Base-by-base conservation (phyloP, 2,329 filamentous ascomycete genomes). In the Tricladium varicosporioides region DNA sequence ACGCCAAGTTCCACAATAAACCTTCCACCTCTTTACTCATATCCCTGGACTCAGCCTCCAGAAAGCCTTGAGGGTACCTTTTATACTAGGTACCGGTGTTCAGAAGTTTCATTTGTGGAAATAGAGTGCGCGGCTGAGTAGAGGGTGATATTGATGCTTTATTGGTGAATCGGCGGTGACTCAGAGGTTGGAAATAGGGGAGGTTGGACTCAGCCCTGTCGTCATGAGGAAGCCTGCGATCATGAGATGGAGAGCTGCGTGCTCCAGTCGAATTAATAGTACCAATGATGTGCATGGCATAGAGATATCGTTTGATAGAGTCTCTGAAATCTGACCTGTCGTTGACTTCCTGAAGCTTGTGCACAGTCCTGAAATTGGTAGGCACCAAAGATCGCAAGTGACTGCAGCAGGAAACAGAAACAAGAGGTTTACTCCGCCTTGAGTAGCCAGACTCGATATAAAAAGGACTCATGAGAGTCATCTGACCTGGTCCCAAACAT, bases 171-270 rank as follows among this genome's bases (percentile, higher is more conserved):
- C 19, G 18, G 22, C 18, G 11, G 36, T 51, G 49, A 51, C 36
- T 51, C 49, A 51, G 49, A 51, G 15, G 36, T 36, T 19, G n/a
- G n/a, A 22, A 32, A 51, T n/a, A 5, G 40, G 31, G 36, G 18
- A 32, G 13, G n/a, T 43, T 31, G 49, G 36, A 27, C 9, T 11
- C 16, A 43, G 48, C 15, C 36, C n/a, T 40, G 15, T 18, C 31
- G 40, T 43, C 10, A 18, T 27, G 48, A 51, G 18, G 18, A 27
- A 19, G 27, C 15, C n/a, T 22, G 15, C n/a, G 40, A 27, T 14
- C 7, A 27, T 11, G 19, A 51, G 4, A 40, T 32, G 40, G 4
- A 22, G 31, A 18, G 31, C 27, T 33, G 47, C 36, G 36, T 40
- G 9, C 36, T n/a, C 22, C 7, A 27, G 22, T 27, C 4, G 22